Base-by-base conservation (phyloP, 129 eudicot species). In the Mikania micrantha region DNA sequence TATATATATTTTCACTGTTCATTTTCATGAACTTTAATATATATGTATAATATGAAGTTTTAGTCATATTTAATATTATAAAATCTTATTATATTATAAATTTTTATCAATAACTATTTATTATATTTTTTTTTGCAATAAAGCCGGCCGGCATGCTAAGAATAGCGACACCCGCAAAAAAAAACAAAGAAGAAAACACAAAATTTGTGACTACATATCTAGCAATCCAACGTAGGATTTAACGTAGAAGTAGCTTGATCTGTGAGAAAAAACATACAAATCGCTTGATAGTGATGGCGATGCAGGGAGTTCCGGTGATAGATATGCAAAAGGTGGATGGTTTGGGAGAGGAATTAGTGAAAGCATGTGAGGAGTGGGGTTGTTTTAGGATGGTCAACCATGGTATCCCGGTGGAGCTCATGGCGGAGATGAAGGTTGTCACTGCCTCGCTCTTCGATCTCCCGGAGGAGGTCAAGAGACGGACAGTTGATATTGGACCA, bases 341-440 rank as follows among this genome's bases (percentile, higher is more conserved):
- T 3, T 40, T 64, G 35, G 56, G 82, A 3, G 45, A 57, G 44
- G 78, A 81, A n/a, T 4, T 83, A 31, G 70, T 74, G 15, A 62
- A 69, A 10, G 86, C 88, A 19, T 73, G 81, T 52, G 75, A 80
- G 41, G 78, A 72, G 63, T 77, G 78, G 85, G 88, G 93, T 21
- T 78, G 88, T 62, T 86, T 83, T 71, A 78, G 94, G 71, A 34
- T 86, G 22, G 16, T 83, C 19, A 86, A 86, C 66, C 93, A 86
- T 12, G 59, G 69, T 24, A 72, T 75, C 39, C 70, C 88, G 11
- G 0, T 16, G 11, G 63, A 60, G 58, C 69, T 86, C 66, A 77
- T 86, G 88, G 74, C 76, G 2, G 88, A 86, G 52, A 83, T 86
- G 88, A 86, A 86, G 74, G 44, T 42, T 1, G 71, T 48, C 12